Conservation (phyloP, 257 asterid species). For the Ophiorrhiza pumila region DNA sequence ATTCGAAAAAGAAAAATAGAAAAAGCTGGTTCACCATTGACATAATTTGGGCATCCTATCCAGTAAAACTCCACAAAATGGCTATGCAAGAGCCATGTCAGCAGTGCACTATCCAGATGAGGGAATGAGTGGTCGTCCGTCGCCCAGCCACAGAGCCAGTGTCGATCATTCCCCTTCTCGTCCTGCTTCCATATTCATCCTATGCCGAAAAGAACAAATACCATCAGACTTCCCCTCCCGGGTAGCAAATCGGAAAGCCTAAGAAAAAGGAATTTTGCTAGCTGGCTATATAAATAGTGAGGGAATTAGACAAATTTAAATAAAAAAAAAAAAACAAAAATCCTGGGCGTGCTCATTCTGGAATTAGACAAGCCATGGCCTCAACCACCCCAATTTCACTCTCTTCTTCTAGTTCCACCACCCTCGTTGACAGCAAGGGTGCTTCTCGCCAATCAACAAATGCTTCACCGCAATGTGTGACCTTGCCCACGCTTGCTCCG, state of each 20-base stretch:
- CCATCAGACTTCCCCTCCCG: background rate
- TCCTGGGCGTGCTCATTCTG: background rate
- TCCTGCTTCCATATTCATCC: background rate
- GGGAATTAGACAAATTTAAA: too few species aligned
- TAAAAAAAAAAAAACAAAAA: background rate
- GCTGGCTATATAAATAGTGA: background rate
- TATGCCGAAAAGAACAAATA: background rate
- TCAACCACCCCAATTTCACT: conserved; percentile 58
- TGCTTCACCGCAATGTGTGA: conserved; percentile 35
- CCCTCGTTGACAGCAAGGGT: conserved; percentile 39
- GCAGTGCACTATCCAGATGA: conserved; percentile 46
- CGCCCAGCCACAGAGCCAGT: background rate
- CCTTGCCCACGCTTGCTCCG: conserved; percentile 34
- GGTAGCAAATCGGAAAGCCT: background rate
- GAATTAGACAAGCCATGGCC: conserved; percentile 33
- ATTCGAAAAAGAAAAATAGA: too few species aligned
- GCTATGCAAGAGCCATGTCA: conserved; percentile 47
- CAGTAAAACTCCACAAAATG: conserved; percentile 33
- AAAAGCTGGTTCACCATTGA: too few species aligned
- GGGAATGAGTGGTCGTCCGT: conserved; percentile 45
- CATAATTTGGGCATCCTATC: too few species aligned
- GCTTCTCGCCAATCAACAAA: conserved; percentile 36
- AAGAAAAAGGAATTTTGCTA: too few species aligned
- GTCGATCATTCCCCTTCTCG: background rate
- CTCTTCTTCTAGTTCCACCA: conserved; percentile 29